Base-by-base conservation (phyloP, 257 asterid species). In the Solanum dulcamara region DNA sequence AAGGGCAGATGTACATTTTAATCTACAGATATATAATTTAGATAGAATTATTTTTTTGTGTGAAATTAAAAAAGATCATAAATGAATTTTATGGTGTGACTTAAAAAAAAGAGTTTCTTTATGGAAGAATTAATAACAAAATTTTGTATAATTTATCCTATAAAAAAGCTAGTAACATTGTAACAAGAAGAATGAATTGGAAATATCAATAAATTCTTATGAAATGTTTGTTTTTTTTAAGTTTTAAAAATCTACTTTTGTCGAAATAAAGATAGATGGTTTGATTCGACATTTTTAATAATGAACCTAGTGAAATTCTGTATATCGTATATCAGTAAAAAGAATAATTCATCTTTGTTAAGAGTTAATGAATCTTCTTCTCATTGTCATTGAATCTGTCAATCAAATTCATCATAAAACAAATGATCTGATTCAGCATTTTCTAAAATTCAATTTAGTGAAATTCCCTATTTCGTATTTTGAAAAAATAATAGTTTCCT, bases 331-430 rank as follows among this genome's bases (percentile, higher is more conserved):
- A 60, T 11, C 0, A 2, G 10, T 24, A 60, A 11, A 59, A 60
- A 1, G 7, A 11, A 60, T 10, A 18, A 0, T 11, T 26, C 2
- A 0, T 60, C 9, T 4, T 1, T 3, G 14, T 60, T 1, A 12
- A 12, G 18, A 60, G 15, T 0, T 6, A 51, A 18, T 51, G 24
- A 1, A 51, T 51, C 10, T 22, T 20, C 24, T 18, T 51, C 13
- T 55, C 28, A 22, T 10, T 0, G 24, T 7, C 24, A 3, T 57
- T 53, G 10, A 53, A 18, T 20, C 26, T 53, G n/a, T 18, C 59
- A 53, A 20, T 20, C 5, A 53, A 53, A 53, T 20, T 53, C 62
- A 1, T 7, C 26, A 3, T 53, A 53, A 53, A 20, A 53, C 0
- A 62, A 2, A 62, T 51, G n/a, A 2, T 5, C 17, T 51, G n/a